A percentile compares a stretch with the other conserved stretches of the same genome.
Conservation (phyloP, 2,329 filamentous ascomycete genomes). For the Pseudopyrenochaeta lycopersici region DNA sequence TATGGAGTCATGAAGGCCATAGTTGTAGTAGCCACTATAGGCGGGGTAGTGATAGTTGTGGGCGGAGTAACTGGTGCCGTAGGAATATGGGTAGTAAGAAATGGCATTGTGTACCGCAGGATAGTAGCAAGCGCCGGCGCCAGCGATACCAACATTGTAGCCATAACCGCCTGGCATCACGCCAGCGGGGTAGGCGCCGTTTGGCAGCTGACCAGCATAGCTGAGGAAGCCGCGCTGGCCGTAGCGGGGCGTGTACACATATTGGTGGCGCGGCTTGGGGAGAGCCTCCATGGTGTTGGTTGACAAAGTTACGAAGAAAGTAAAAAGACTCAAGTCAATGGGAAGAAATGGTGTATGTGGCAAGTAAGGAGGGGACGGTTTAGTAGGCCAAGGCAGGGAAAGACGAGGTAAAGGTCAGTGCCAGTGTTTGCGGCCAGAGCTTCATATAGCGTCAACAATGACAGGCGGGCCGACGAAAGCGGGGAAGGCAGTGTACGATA, state of each 20-base stretch:
- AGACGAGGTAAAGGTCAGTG: slow-evolving; percentile 20
- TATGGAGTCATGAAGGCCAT: slow-evolving; percentile 33
- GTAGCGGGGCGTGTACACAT: slow-evolving; percentile 40
- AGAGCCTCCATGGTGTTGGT: slow-evolving; percentile 26
- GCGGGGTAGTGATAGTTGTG: slow-evolving; percentile 17
- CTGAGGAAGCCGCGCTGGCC: slow-evolving; percentile 38
- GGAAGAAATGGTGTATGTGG: slow-evolving; percentile 1
- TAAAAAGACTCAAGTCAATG: neutral
- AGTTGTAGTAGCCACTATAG: slow-evolving; percentile 34
- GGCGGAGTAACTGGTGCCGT: slow-evolving; percentile 17
- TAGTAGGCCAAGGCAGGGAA: neutral
- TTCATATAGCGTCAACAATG: neutral
- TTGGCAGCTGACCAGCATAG: slow-evolving; percentile 37
- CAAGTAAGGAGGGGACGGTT: too few relatives aligned
- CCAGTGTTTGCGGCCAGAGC: slow-evolving; percentile 1
- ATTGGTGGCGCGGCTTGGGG: slow-evolving; percentile 44
- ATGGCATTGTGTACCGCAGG: slow-evolving; percentile 36
- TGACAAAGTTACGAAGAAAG: neutral
- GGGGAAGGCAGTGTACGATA: slow-evolving; percentile 21
- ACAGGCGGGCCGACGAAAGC: slow-evolving; percentile 15
- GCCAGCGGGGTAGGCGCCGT: slow-evolving; percentile 35
- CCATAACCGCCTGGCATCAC: slow-evolving; percentile 22
- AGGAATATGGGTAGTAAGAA: slow-evolving; percentile 28
- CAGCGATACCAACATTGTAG: slow-evolving; percentile 23
- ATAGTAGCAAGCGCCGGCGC: slow-evolving; percentile 25